A percentile compares a stretch with the other conserved stretches of the same genome.
Evolutionary conservation across 2,329 filamentous ascomycete species (phyloP).

Genomic region (Colletotrichum destructivum): DNA sequence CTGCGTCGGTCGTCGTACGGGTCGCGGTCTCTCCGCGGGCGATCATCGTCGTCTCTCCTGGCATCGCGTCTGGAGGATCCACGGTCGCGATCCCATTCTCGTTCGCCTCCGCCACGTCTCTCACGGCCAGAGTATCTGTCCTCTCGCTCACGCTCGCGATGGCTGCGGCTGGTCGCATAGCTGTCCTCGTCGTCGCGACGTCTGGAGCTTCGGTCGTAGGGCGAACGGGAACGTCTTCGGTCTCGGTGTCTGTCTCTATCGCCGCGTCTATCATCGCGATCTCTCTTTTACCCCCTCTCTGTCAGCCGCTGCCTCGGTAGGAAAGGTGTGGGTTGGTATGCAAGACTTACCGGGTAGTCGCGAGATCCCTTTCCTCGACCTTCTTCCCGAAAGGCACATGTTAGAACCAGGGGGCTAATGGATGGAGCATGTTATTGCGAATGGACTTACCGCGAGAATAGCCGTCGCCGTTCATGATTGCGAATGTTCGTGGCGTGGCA

Average conservation of each 20-base stretch:
- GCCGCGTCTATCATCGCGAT: slow-evolving; percentile 53
- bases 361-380: slow-evolving; percentile 43
- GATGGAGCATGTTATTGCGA: background rate
- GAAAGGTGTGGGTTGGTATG: background rate
- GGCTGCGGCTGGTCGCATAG: slow-evolving; percentile 93
- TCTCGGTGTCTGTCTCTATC: slow-evolving; percentile 64
- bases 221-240: slow-evolving; percentile 88
- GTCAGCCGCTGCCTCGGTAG: background rate
- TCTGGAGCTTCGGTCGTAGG: slow-evolving; percentile 77
- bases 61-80: slow-evolving; percentile 72
- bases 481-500: slow-evolving; percentile 28
- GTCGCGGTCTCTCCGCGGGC: slow-evolving; percentile 70
- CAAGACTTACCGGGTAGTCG: slow-evolving; percentile 42
- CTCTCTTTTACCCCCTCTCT: slow-evolving; percentile 44
- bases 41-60: slow-evolving; percentile 78
- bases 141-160: slow-evolving; percentile 93
- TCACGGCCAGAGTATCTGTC: slow-evolving; percentile 86
- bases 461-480: slow-evolving; percentile 44
- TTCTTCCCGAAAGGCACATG: slow-evolving; percentile 30
- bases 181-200: slow-evolving; percentile 85
- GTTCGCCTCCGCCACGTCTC: slow-evolving; percentile 63
- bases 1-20: slow-evolving; percentile 65
- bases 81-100: slow-evolving; percentile 83
- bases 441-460: slow-evolving; percentile 43
- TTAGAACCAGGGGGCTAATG: slow-evolving; percentile 26